phyloP scores from a whole-genome alignment of 2,329 filamentous ascomycete species.

The Fusarium tricinctum region DNA sequence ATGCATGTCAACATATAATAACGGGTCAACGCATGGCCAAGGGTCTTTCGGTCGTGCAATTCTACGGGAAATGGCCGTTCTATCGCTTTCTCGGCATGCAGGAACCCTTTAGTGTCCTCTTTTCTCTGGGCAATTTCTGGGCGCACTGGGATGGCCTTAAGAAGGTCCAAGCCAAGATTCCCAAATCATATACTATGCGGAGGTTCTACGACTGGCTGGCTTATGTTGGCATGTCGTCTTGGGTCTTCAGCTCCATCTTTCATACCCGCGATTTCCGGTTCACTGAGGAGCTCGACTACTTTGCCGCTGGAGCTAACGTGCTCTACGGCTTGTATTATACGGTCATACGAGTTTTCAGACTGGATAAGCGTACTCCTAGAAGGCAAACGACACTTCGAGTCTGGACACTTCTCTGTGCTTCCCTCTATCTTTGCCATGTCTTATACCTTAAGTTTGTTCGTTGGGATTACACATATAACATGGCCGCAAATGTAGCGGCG shows the following conservation, averaged over 20 bases:
- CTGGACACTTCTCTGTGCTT: slow-evolving; percentile 82
- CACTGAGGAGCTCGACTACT: slow-evolving; percentile 97
- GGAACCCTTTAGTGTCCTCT: slow-evolving; percentile 93
- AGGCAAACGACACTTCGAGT: slow-evolving; percentile 69
- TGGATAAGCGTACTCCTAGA: slow-evolving; percentile 71
- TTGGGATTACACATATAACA: slow-evolving; percentile 99
- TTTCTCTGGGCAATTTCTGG: slow-evolving; percentile 90
- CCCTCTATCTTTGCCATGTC: slow-evolving; percentile 82
- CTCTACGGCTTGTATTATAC: slow-evolving; percentile 93
- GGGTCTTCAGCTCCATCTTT: slow-evolving; percentile 92
- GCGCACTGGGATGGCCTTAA: slow-evolving; percentile 85
- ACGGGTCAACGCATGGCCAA: slow-evolving; percentile 78
- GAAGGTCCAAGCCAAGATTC: slow-evolving; percentile 78
- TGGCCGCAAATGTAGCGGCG: slow-evolving; percentile 90
- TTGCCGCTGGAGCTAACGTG: slow-evolving; percentile 89
- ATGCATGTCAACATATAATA: slow-evolving; percentile 95
- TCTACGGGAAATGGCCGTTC: slow-evolving; percentile 99
- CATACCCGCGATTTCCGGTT: slow-evolving; percentile 87
- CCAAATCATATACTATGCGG: slow-evolving; percentile 79
- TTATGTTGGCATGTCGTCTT: slow-evolving; percentile 84
- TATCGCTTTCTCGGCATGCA: slow-evolving; percentile 91
- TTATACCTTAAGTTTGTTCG: slow-evolving; percentile 85
- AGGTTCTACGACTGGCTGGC: slow-evolving; percentile 86
- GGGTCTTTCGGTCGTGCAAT: slow-evolving; percentile 83
- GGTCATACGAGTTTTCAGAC: slow-evolving; percentile 83